Evolutionary conservation across 2,329 filamentous ascomycete species (phyloP).

Genomic region (Mollisiaceae sp.): DNA sequence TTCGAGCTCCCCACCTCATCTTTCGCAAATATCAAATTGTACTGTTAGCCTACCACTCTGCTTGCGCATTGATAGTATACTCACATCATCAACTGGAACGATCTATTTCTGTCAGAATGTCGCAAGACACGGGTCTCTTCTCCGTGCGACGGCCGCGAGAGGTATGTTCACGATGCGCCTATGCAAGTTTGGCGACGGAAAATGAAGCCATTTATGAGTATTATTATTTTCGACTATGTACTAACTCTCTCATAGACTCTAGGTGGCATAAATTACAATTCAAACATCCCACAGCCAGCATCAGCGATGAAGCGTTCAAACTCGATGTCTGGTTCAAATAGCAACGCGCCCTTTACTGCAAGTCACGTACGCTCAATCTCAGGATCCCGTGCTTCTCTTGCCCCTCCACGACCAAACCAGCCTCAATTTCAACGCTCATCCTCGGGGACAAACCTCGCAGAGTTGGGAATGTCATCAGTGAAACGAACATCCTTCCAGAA

Average conservation of each 20-base stretch:
- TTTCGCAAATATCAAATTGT: not conserved
- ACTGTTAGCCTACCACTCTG: not conserved
- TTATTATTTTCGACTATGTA: not conserved
- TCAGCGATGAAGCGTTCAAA: constrained; percentile 94
- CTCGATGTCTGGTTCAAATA: constrained; percentile 68
- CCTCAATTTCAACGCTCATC: constrained; percentile 86
- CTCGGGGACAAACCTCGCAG: constrained; percentile 79
- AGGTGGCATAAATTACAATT: constrained; percentile 81
- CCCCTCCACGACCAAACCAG: constrained; percentile 81
- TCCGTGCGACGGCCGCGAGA: constrained; percentile 91
- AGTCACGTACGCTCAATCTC: constrained; percentile 84
- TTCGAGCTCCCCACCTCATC: not conserved
- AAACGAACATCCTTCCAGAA: constrained; percentile 82
- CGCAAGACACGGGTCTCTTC: constrained; percentile 86
- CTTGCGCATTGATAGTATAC: not conserved
- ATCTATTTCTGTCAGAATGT: constrained; percentile 60
- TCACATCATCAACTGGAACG: constrained; percentile 6
- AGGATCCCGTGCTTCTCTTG: constrained; percentile 83
- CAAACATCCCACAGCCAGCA: constrained; percentile 84
- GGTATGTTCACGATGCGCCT: constrained; percentile 57
- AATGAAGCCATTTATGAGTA: not conserved
- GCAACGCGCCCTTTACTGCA: constrained; percentile 65
- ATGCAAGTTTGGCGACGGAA: not conserved
- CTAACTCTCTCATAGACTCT: constrained; percentile 67
- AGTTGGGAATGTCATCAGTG: constrained; percentile 81